Base-by-base conservation (phyloP, 2,329 filamentous ascomycete genomes). In the Coleophoma cylindrospora region DNA sequence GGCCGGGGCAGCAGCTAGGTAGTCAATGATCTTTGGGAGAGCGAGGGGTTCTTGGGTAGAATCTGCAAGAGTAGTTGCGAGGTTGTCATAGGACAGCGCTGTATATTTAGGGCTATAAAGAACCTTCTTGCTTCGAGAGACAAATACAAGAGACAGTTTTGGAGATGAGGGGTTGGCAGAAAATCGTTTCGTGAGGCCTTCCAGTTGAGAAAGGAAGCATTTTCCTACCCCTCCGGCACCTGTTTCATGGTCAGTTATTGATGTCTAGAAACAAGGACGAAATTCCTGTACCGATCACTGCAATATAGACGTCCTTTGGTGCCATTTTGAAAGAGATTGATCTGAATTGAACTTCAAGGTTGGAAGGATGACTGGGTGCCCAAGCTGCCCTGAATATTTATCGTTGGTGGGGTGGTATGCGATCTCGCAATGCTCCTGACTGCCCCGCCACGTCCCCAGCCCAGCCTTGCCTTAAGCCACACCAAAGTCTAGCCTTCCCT, bases 191-290 rank as follows among this genome's bases (percentile, higher is more conserved):
- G 81, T 76, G 53, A 94, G 79, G 53, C 73, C 66, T 57, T 86
- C 75, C 51, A 97, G 83, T 71, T 97, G 94, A 59, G 77, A 76
- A 56, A 97, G 81, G 76, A 97, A 96, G 72, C 83, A 83, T 70
- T 91, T 91, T 64, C 94, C 94, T 54, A 97, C 94, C 57, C 92
- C 92, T 60, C 94, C 94, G 61, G 87, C 88, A 64, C 94, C 91
- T 95, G 64, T 57, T 52, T 34, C 33, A 36, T 36, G 43, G 58
- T 53, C 13, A 58, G 52, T 34, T 55, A 50, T 50, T 44, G 34
- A 40, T 44, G 44, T 34, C 55, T 52, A 50, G 50, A 57, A 53
- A 40, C 19, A 50, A 52, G 43, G 43, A 40, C 49, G 27, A 40
- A n/a, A 44, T 34, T n/a, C 5, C 34, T 43, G 15, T 66, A 74